Base-by-base conservation (phyloP, 805 yeast species). In the Debaryomyces prosopidis region DNA sequence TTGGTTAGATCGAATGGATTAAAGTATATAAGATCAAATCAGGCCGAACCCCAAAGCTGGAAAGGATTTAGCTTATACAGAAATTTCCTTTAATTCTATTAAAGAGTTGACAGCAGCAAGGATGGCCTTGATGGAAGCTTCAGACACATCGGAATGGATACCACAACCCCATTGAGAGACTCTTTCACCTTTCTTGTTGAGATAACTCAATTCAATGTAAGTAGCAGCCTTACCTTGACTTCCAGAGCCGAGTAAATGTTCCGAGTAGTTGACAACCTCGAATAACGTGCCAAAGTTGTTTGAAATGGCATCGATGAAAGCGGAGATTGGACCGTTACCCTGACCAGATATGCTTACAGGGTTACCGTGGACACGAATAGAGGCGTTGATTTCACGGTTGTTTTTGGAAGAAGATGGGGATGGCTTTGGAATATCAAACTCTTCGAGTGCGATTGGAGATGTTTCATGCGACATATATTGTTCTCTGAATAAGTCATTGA, bases 311-410 rank as follows among this genome's bases (percentile, higher is more conserved):
- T 83, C 82, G 44, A 82, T 71, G 63, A 84, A 81, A 2, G 90
- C 80, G 32, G 91, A 85, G 49, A 85, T 83, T 47, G 90, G 91
- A 57, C 92, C 92, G 57, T 85, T 85, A 67, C 92, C 92, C 23
- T 73, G 61, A 57, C 91, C 90, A 28, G 62, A 57, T 40, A 81
- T 67, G 39, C 60, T 53, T 9, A 64, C 59, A 42, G 46, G 63
- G 47, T 48, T 14, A 59, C 62, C 47, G 27, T 50, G 42, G 12
- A 57, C 39, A 7, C 33, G 33, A 35, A 62, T 49, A 17, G 71
- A 69, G 41, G 85, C 72, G 33, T 67, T 69, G 23, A 83, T 84
- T 26, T 63, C 66, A 48, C 85, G 69, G 38, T 73, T 75, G 45
- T 69, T 69, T 16, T 66, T 62, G 26, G 37, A 14, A 19, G 44